Conservation (phyloP, 352 stramenopile species). For the Thalassiosira exigua region DNA sequence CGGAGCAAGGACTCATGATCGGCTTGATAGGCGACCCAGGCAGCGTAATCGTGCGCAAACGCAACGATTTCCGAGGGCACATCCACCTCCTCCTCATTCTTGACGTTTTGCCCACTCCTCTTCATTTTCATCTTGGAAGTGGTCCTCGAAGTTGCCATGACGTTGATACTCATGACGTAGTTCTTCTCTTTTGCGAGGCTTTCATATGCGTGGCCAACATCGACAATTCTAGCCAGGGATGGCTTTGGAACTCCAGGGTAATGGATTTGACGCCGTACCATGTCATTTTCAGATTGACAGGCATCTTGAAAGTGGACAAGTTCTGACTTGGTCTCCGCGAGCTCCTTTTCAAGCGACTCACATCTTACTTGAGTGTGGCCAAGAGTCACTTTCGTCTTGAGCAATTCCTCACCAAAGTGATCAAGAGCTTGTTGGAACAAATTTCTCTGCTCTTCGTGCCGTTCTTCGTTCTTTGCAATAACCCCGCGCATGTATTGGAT, state of each 20-base stretch:
- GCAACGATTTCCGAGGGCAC: constrained; percentile 57
- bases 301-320: no score
- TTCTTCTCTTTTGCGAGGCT: constrained; percentile 59
- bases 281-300: no score
- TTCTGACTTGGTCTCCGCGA: no score
- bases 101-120: constrained; percentile 33
- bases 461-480: no score
- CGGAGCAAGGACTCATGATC: constrained; percentile 61
- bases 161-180: constrained; percentile 62
- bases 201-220: constrained; percentile 56
- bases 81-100: constrained; percentile 39
- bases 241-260: constrained; percentile 44
- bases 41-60: constrained; percentile 62
- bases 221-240: constrained; percentile 44
- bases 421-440: no score
- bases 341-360: no score
- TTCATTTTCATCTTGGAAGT: constrained; percentile 21
- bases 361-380: no score
- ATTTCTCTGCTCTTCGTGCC: no score
- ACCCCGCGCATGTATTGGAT: no score
- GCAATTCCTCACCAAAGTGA: no score
- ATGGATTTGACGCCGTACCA: no score
- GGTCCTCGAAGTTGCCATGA: constrained; percentile 38
- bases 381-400: no score
- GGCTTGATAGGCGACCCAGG: constrained; percentile 61